These are phyloP conservation scores for Datisca glomerata DNA, from an alignment of 306 rosid genomes.

Conservation along the genomic window DNA sequence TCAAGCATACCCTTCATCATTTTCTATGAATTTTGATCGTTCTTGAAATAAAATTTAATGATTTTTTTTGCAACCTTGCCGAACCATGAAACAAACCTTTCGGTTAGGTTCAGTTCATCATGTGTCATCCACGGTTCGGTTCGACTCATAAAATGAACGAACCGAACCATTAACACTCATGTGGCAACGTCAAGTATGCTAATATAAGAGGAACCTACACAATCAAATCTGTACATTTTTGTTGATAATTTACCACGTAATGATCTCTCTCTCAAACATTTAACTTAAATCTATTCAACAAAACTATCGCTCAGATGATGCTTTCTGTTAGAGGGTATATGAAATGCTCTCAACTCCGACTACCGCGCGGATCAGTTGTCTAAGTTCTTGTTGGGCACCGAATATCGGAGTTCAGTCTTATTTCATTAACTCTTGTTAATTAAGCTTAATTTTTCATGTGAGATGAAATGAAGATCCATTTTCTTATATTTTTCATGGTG, in stretches of 20 bases:
- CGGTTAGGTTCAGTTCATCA: too few relatives aligned
- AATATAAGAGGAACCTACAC: slow-evolving; percentile 62
- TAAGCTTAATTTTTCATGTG: not conserved
- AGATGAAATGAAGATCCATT: not conserved
- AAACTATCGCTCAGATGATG: slow-evolving; percentile 13
- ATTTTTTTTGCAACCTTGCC: too few relatives aligned
- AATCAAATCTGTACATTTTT: slow-evolving; percentile 37
- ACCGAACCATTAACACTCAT: too few relatives aligned
- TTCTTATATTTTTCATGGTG: not conserved
- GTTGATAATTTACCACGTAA: slow-evolving; percentile 53
- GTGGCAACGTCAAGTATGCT: slow-evolving; percentile 26
- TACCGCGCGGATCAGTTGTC: slow-evolving; percentile 40
- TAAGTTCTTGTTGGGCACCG: slow-evolving; percentile 35
- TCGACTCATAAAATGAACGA: too few relatives aligned
- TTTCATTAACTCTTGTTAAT: slow-evolving; percentile 28
- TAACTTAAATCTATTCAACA: slow-evolving; percentile 25
- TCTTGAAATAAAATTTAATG: too few relatives aligned
- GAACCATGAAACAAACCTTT: too few relatives aligned
- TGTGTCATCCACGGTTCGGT: too few relatives aligned
- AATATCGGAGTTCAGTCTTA: slow-evolving; percentile 10
- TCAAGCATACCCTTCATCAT: too few relatives aligned
- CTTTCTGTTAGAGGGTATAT: slow-evolving; percentile 74
- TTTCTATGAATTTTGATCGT: too few relatives aligned
- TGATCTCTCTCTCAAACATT: slow-evolving; percentile 50
- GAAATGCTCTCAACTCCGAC: slow-evolving; percentile 53